Base-by-base conservation (phyloP, 1,139 yeast species). In the Taphrina wiesneri region DNA sequence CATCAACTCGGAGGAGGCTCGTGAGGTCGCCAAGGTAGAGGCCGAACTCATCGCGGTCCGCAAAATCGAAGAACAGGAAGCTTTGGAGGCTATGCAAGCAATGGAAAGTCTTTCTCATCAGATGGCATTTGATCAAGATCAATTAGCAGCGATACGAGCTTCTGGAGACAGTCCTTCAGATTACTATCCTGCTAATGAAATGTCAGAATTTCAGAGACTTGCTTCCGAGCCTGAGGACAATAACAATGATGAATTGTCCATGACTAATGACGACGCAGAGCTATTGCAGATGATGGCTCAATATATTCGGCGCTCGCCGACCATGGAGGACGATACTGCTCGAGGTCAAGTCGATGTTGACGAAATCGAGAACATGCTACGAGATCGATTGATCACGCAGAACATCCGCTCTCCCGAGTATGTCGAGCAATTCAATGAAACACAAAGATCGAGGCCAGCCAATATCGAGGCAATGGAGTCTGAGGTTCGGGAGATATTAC, bases 131-230 rank as follows among this genome's bases (percentile, higher is more conserved):
- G 43, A 43, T n/a, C 26, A 15, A 7, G 57, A 49, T n/a, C 64
- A 60, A 13, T 39, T 49, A 23, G 56, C 51, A 17, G 64, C 64
- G n/a, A 60, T 60, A 54, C 36, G 15, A 11, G 49, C 49, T 13
- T 23, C 49, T 19, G 64, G 57, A 3, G 64, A 60, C 13, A 32
- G 28, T 28, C 57, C 47, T 11, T 17, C 49, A 13, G 43, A 39
- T 19, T 60, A 60, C 45, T 47, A 45, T 32, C 23, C 56, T 13
- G 47, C 63, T 11, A 28, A 47, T 13, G 63, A 59, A 56, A 19
- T 59, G 45, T 15, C 30, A 23, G 47, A 46, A 41, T 54, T 36
- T 25, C 59, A 54, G 28, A 36, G 59, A 39, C 49, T 54, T 9
- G 59, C 59, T n/a, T 54, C 59, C 32, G 59, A 54, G 32, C 30